These are phyloP conservation scores for Botrytis fragariae DNA, from an alignment of 2,329 filamentous ascomycete genomes.

Conservation along the genomic window DNA sequence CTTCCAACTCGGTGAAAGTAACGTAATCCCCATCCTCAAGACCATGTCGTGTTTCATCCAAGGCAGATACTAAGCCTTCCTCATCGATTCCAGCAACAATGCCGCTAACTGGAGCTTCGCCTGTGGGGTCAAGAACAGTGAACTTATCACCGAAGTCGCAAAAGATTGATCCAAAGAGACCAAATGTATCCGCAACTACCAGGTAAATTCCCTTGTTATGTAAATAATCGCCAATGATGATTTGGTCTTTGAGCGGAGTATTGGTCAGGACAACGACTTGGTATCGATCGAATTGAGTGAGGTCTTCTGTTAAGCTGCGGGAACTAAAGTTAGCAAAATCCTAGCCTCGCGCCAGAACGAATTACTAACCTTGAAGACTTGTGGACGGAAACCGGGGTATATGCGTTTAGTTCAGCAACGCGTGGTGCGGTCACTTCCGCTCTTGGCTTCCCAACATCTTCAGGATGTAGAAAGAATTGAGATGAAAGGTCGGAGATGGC, in stretches of 20 bases:
- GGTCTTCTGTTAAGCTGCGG: slow-evolving; percentile 67
- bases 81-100: slow-evolving; percentile 90
- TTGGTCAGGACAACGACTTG: slow-evolving; percentile 91
- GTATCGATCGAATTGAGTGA: slow-evolving; percentile 82
- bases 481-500: slow-evolving; percentile 87
- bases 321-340: slow-evolving; percentile 24
- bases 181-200: slow-evolving; percentile 83
- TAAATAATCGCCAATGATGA: slow-evolving; percentile 86
- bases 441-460: slow-evolving; percentile 89
- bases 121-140: slow-evolving; percentile 82
- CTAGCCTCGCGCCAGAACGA: neutral
- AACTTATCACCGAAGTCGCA: slow-evolving; percentile 97
- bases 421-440: slow-evolving; percentile 83
- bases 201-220: slow-evolving; percentile 92
- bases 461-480: slow-evolving; percentile 89
- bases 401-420: slow-evolving; percentile 92
- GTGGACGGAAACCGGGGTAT: slow-evolving; percentile 85
- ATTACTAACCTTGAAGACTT: slow-evolving; percentile 50
- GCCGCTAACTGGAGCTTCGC: slow-evolving; percentile 81
- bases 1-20: slow-evolving; percentile 88
- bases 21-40: slow-evolving; percentile 96
- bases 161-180: slow-evolving; percentile 93
- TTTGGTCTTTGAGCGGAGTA: slow-evolving; percentile 75
- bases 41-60: slow-evolving; percentile 93
- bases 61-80: slow-evolving; percentile 83